phyloP scores from a whole-genome alignment of 1,284 basidiomycete genomes.

The Fomitiporia mediterranea region DNA sequence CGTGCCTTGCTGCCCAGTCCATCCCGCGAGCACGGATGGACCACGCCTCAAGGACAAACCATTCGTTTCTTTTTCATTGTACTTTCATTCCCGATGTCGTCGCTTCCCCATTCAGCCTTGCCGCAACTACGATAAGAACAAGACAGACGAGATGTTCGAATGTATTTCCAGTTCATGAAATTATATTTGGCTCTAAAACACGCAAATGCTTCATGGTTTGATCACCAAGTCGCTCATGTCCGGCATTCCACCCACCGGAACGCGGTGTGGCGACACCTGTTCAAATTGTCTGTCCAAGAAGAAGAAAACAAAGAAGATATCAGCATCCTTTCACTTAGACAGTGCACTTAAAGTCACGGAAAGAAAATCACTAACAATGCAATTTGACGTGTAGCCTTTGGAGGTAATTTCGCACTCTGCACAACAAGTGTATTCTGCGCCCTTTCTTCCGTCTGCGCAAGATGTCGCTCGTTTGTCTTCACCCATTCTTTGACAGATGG shows the following conservation, averaged over 20 bases:
- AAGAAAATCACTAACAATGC: conserved; percentile 52
- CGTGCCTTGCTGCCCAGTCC: too few species aligned
- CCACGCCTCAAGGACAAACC: too few species aligned
- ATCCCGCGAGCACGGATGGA: too few species aligned
- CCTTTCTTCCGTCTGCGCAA: conserved; percentile 42
- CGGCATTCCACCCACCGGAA: conserved; percentile 44
- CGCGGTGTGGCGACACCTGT: conserved; percentile 45
- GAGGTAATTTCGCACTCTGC: conserved; percentile 46
- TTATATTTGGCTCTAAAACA: too few species aligned
- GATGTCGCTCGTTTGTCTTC: conserved; percentile 49
- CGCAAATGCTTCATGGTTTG: conserved; percentile 37
- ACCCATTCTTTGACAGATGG: conserved; percentile 49
- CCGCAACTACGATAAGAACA: too few species aligned
- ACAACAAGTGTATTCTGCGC: conserved; percentile 44
- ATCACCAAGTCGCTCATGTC: conserved; percentile 42
- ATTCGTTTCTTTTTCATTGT: too few species aligned
- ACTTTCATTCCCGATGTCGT: too few species aligned
- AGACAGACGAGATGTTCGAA: too few species aligned
- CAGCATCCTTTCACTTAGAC: neutral
- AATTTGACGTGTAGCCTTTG: conserved; percentile 56
- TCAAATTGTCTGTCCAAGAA: conserved; percentile 45
- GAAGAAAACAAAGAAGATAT: too few species aligned
- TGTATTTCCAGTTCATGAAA: neutral
- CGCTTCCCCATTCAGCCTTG: too few species aligned
- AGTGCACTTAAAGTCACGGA: neutral